Percentiles rank a stretch among this genome's conserved stretches.
phyloP scores from a whole-genome alignment of 2,329 filamentous ascomycete genomes.

The Alternaria triticina region DNA sequence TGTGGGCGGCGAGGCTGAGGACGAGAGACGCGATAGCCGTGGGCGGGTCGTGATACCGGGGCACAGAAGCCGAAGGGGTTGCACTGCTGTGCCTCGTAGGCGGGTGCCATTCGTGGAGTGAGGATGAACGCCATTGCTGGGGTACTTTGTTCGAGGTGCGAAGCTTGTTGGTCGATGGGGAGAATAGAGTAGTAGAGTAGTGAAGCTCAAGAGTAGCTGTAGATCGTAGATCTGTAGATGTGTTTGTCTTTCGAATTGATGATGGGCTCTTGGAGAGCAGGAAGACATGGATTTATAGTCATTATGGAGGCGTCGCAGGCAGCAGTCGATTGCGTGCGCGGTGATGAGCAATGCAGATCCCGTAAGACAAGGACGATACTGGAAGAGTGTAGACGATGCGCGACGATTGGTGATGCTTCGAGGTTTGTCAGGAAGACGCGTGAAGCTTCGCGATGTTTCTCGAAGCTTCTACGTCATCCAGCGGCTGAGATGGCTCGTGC shows the following conservation, averaged over 20 bases:
- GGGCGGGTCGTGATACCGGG: constrained; percentile 26
- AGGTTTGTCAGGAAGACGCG: constrained; percentile 28
- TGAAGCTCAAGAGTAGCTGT: constrained; percentile 26
- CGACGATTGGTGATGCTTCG: constrained; percentile 34
- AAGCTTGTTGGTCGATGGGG: constrained; percentile 2
- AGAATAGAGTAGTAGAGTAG: constrained; percentile 13
- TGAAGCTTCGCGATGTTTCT: constrained; percentile 30
- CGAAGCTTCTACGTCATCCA: constrained; percentile 28
- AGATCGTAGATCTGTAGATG: constrained; percentile 30
- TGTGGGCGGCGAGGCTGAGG: constrained; percentile 26
- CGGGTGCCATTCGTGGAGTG: constrained; percentile 40
- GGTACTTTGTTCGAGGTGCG: constrained; percentile 1
- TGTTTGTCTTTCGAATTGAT: constrained; percentile 31
- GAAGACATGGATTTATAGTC: constrained; percentile 39
- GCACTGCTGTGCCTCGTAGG: constrained; percentile 37
- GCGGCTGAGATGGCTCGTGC: constrained; percentile 4
- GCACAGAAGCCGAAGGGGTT: constrained; percentile 36
- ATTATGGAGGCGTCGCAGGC: constrained; percentile 32
- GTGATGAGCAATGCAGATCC: constrained; percentile 37
- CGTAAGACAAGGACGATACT: constrained; percentile 35
- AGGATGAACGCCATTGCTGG: constrained; percentile 44
- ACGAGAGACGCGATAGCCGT: constrained; percentile 23
- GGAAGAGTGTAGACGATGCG: constrained; percentile 31
- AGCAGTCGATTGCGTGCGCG: constrained; percentile 31
- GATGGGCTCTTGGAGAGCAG: constrained; percentile 25